phyloP scores from a whole-genome alignment of 164 flowering plant genomes.

The Chloranthus sessilifolius region DNA sequence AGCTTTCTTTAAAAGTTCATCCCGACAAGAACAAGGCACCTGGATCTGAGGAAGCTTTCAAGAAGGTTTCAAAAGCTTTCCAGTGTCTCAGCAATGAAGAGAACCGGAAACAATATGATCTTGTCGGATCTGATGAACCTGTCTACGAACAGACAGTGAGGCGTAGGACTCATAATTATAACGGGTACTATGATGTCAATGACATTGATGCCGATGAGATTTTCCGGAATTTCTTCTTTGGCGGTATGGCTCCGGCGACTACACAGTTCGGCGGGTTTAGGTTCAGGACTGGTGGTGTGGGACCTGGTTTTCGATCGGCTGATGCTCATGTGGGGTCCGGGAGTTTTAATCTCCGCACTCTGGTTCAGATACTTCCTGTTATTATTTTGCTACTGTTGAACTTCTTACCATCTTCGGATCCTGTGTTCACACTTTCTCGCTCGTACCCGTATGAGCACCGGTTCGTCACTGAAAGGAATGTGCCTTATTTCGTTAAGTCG shows the following conservation, averaged over 20 bases:
- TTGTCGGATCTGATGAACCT: constrained; percentile 60
- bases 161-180: constrained; percentile 37
- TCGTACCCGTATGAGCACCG: constrained; percentile 42
- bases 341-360: constrained; percentile 34
- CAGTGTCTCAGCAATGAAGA: constrained; percentile 82
- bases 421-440: constrained; percentile 48
- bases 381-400: constrained; percentile 53
- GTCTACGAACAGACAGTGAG: constrained; percentile 39
- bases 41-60: constrained; percentile 93
- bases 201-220: constrained; percentile 88
- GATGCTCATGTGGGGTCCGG: constrained; percentile 41
- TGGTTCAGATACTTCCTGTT: constrained; percentile 72
- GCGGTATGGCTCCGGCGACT: constrained; percentile 50
- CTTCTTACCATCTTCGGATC: constrained; percentile 67
- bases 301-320: constrained; percentile 27
- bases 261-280: constrained; percentile 59
- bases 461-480: constrained; percentile 49
- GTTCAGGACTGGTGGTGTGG: constrained; percentile 59
- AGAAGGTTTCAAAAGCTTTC: constrained; percentile 85
- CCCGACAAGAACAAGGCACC: constrained; percentile 93
- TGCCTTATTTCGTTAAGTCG: constrained; percentile 63
- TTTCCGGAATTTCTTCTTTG: constrained; percentile 86
- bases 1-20: constrained; percentile 82
- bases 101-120: constrained; percentile 57
- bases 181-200: constrained; percentile 54